phyloP scores from a whole-genome alignment of 139 green algal species.

The Auxenochlorella protothecoides region DNA sequence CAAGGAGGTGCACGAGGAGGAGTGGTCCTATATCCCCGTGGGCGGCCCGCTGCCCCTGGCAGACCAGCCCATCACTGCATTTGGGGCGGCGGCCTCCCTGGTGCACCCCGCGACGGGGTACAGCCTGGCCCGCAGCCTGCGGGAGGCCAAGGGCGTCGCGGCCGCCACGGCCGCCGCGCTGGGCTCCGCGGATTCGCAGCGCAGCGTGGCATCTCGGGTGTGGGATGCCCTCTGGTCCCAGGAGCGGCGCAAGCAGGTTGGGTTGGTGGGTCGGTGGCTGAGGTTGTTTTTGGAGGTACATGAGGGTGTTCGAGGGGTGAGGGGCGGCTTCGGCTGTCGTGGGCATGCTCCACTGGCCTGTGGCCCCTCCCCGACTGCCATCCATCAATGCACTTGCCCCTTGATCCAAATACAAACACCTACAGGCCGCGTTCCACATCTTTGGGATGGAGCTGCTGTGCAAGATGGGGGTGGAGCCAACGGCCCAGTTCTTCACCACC shows the following conservation, averaged over 20 bases:
- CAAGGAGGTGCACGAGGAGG: conserved; percentile 71
- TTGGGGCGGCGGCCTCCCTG: conserved; percentile 89
- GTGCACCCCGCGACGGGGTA: conserved; percentile 84
- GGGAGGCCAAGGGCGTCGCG: conserved; percentile 63
- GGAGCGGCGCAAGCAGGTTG: conserved; percentile 68
- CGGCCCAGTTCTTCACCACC: conserved; percentile 84
- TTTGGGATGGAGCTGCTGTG: conserved; percentile 88
- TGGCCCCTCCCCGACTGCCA: conserved; percentile 68
- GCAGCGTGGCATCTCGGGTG: conserved; percentile 32
- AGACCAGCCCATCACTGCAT: conserved; percentile 49
- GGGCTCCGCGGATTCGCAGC: neutral
- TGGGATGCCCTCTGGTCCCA: conserved; percentile 78
- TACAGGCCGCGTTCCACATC: conserved; percentile 77
- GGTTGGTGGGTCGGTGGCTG: neutral
- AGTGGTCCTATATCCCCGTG: conserved; percentile 90
- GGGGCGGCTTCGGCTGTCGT: conserved; percentile 1
- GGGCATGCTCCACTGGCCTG: conserved; percentile 50
- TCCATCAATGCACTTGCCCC: conserved; percentile 22
- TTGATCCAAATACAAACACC: neutral
- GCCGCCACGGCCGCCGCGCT: conserved; percentile 32
- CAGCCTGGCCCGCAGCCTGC: conserved; percentile 83
- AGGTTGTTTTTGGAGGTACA: no score
- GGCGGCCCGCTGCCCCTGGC: conserved; percentile 66
- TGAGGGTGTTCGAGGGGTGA: neutral
- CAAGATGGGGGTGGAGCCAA: conserved; percentile 59